Evolutionary conservation across 495 filamentous ascomycete species (phyloP).

Genomic region (Aspergillus indologenus): DNA sequence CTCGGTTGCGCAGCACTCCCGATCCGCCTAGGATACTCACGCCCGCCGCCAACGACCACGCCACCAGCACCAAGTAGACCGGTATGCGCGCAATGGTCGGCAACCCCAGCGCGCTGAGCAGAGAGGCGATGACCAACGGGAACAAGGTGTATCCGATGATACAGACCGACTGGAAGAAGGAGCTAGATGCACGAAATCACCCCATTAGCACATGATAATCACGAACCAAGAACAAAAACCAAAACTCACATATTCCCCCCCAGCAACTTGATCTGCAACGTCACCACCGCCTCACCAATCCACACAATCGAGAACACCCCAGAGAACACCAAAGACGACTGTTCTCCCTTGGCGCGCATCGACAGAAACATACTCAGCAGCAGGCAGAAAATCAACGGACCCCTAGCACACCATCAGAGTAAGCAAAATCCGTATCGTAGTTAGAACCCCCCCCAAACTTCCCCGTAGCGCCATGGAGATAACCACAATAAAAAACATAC

Average conservation of each 20-base stretch:
- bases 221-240: neutral
- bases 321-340: slow-evolving; percentile 86
- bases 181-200: slow-evolving; percentile 50
- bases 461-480: too few relatives aligned
- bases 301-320: slow-evolving; percentile 96
- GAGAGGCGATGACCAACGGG: slow-evolving; percentile 89
- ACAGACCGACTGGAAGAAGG: slow-evolving; percentile 94
- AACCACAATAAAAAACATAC: slow-evolving; percentile 39
- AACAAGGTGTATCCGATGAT: slow-evolving; percentile 99
- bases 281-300: slow-evolving; percentile 95
- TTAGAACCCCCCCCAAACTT: neutral
- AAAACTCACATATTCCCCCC: slow-evolving; percentile 93
- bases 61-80: slow-evolving; percentile 80
- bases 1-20: slow-evolving; percentile 89
- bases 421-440: neutral
- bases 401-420: slow-evolving; percentile 43
- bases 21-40: slow-evolving; percentile 95
- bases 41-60: slow-evolving; percentile 91
- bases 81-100: slow-evolving; percentile 78
- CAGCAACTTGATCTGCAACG: slow-evolving; percentile 95
- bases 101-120: slow-evolving; percentile 79
- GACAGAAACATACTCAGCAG: slow-evolving; percentile 83
- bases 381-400: slow-evolving; percentile 89
- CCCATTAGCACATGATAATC: slow-evolving; percentile 17
- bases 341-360: slow-evolving; percentile 65